Conservation (phyloP, 208 protist species). For the Naegleria gruberi region DNA sequence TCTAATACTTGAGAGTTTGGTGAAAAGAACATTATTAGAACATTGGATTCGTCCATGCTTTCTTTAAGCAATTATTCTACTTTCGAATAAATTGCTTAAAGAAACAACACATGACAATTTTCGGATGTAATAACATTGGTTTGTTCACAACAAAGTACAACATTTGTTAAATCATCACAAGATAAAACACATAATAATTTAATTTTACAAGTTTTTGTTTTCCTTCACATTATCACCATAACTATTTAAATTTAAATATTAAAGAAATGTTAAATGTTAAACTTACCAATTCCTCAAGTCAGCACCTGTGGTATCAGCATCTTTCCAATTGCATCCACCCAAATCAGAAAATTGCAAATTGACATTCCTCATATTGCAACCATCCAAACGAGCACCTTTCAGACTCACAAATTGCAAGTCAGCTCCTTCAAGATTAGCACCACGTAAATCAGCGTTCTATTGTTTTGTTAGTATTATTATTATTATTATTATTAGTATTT, state of each 20-base stretch:
- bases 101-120: no score
- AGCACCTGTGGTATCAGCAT: neutral
- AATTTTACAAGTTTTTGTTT: neutral
- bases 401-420: neutral
- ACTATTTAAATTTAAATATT: neutral
- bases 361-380: neutral
- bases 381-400: neutral
- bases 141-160: no score
- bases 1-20: no score
- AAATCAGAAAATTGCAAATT: constrained; percentile 3
- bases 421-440: neutral
- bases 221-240: neutral
- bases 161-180: no score
- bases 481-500: no score
- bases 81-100: no score
- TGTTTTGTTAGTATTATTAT: no score
- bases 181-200: no score
- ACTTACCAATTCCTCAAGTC: neutral
- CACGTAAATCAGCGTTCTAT: neutral
- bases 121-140: no score
- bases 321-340: neutral
- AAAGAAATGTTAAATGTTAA: neutral
- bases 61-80: no score
- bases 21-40: no score
- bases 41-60: no score